Evolutionary conservation across 225 moss, liverwort and hornwort genomes (phyloP).

Genomic region (Pseudoscleropodium purum): DNA sequence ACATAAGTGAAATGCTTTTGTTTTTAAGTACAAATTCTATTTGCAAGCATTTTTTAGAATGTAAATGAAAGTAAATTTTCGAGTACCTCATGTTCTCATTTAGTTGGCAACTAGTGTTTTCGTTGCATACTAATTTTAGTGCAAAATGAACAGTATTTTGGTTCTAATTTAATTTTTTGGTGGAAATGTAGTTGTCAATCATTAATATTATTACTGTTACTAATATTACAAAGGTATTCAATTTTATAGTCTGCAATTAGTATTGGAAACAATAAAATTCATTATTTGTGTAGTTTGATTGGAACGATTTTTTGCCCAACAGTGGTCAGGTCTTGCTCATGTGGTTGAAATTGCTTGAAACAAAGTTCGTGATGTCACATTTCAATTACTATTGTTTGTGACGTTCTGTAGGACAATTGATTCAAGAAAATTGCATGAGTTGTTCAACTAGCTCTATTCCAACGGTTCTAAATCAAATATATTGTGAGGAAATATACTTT

Average conservation of each 20-base stretch:
- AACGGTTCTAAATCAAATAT: not conserved
- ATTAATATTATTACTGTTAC: rapidly evolving
- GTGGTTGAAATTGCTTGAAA: not conserved
- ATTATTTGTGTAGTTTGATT: not conserved
- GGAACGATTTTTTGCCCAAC: not conserved
- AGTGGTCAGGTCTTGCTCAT: not conserved
- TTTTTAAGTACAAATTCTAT: too few relatives aligned
- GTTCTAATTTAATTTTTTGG: not conserved
- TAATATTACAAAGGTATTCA: not conserved
- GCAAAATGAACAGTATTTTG: rapidly evolving
- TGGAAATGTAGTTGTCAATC: rapidly evolving
- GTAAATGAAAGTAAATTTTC: not conserved
- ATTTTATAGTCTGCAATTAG: too few relatives aligned
- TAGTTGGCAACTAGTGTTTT: too few relatives aligned
- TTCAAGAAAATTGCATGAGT: too few relatives aligned
- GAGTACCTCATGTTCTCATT: not conserved
- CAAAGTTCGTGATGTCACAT: not conserved
- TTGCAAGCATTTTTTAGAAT: not conserved
- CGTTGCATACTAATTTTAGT: not conserved
- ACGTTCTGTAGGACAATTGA: not conserved
- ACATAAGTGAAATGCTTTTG: rapidly evolving
- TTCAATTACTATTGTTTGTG: not conserved
- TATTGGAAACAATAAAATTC: too few relatives aligned
- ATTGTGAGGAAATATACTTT: not conserved
- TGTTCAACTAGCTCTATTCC: not conserved